phyloP scores from a whole-genome alignment of 2,329 filamentous ascomycete species.

The Botryosphaeria dothidea region DNA sequence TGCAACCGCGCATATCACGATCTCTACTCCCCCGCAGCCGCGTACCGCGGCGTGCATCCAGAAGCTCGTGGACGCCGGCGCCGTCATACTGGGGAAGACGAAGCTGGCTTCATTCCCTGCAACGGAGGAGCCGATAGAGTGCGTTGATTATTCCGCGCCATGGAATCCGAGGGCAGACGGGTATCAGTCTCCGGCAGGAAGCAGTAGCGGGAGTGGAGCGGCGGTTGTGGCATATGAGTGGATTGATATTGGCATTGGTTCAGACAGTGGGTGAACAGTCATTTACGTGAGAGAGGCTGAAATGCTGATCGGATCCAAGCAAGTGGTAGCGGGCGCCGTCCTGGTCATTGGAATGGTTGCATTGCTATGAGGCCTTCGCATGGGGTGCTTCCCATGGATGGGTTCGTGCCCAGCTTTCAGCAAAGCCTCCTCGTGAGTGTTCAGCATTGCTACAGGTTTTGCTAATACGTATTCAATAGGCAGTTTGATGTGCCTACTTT shows the following conservation, averaged over 20 bases:
- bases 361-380: no score
- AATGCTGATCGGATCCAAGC: no score
- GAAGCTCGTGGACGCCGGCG: not conserved
- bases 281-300: no score
- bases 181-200: not conserved
- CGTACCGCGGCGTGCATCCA: not conserved
- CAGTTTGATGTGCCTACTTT: no score
- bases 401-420: no score
- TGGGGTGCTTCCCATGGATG: no score
- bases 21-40: not conserved
- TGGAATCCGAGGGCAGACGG: constrained; percentile 45
- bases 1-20: not conserved
- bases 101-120: not conserved
- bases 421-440: no score
- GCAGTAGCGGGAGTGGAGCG: not conserved
- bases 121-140: constrained; percentile 27
- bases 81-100: not conserved
- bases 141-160: constrained; percentile 40
- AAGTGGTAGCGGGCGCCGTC: no score
- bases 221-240: constrained; percentile 9
- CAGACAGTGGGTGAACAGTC: no score
- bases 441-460: no score
- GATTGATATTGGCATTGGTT: not conserved
- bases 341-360: no score
- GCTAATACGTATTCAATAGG: no score